Evolutionary conservation across 257 asterid genomes (phyloP).

Genomic region (Solanum bulbocastanum): DNA sequence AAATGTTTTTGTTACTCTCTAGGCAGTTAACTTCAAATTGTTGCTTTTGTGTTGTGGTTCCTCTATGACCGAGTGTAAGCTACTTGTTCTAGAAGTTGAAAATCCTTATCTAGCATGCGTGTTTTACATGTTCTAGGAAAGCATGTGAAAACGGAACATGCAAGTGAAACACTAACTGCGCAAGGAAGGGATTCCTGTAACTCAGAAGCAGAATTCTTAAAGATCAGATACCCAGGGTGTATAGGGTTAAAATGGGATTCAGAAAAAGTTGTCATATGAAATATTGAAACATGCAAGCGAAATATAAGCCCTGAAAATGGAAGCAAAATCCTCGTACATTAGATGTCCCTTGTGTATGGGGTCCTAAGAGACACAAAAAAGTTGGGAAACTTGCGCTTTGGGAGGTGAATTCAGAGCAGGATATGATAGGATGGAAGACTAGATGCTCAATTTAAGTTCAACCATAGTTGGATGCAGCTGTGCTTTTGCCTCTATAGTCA

Average conservation of each 20-base stretch:
- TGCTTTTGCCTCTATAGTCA: not conserved
- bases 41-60: not conserved
- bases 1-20: not conserved
- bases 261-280: not conserved
- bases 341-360: not conserved
- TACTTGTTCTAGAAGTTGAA: not conserved
- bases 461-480: not conserved
- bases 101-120: not conserved
- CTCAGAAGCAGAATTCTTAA: not conserved
- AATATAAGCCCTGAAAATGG: not conserved
- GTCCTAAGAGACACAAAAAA: not conserved
- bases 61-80: not conserved
- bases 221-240: not conserved
- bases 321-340: not conserved
- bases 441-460: not conserved
- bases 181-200: not conserved
- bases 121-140: not conserved
- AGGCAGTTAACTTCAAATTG: not conserved
- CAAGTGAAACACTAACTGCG: not conserved
- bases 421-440: not conserved
- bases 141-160: not conserved
- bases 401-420: not conserved
- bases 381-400: not conserved
- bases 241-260: not conserved
- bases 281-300: not conserved